These are phyloP conservation scores for Umbellularia californica DNA, from an alignment of 164 flowering plant species.

Conservation along the genomic window DNA sequence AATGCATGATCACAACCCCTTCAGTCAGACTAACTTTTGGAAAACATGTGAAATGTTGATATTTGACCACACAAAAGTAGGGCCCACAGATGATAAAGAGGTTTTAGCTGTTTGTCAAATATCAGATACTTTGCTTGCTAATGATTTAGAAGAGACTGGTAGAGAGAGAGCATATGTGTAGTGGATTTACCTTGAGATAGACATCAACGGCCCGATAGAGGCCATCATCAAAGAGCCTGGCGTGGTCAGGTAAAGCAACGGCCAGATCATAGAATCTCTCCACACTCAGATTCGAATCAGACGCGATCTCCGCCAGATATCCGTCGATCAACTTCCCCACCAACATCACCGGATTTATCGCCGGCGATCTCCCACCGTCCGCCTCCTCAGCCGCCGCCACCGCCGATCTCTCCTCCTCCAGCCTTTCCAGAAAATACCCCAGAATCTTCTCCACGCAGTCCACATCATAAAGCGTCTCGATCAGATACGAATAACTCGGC, in stretches of 20 bases:
- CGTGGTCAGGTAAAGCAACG: conserved; percentile 61
- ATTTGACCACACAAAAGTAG: no score
- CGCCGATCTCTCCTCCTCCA: conserved; percentile 19
- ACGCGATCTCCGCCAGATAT: conserved; percentile 80
- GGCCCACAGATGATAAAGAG: no score
- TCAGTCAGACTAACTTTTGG: no score
- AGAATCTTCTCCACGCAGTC: conserved; percentile 75
- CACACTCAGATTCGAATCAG: conserved; percentile 77
- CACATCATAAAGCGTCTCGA: conserved; percentile 79
- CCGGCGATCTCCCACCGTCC: conserved; percentile 35
- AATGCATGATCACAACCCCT: no score
- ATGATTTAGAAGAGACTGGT: not conserved
- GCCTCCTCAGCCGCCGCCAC: conserved; percentile 24
- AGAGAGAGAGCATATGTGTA: not conserved
- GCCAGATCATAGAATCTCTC: conserved; percentile 69
- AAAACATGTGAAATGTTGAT: no score
- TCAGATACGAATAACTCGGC: conserved; percentile 78
- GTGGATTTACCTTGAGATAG: conserved; percentile 67
- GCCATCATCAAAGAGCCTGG: conserved; percentile 80
- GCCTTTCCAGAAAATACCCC: conserved; percentile 38
- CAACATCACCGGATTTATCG: conserved; percentile 39
- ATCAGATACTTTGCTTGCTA: no score
- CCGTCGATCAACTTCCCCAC: conserved; percentile 93
- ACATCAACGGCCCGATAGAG: conserved; percentile 92
- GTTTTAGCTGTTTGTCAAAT: no score